Evolutionary conservation across 257 asterid genomes (phyloP), one percentile per base, ranked within the genome.

Genomic region (Forsythia suspensa): DNA sequence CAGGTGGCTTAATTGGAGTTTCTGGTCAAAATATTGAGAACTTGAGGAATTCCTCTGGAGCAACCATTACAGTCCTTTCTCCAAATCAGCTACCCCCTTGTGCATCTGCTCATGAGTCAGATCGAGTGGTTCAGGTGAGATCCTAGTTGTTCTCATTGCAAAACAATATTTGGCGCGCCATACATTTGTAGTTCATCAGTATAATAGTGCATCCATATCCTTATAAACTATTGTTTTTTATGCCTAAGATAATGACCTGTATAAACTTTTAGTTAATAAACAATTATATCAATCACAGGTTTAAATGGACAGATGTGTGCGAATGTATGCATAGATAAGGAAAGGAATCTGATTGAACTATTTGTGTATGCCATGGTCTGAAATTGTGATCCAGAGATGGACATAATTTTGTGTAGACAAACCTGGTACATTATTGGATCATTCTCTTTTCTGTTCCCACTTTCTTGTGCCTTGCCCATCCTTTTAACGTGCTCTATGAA

Each of bases 51-150:
- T 82, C 92, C 43, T 92, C 98, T 1, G 98, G 95, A 76, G 97
- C 97, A 72, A 82, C 85, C 65, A 87, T 96, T 77, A 82, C 92
- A n/a, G 92, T 96, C 88, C 95, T 89, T 81, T 89, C 97, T 79
- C 97, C 94, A 77, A 91, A 85, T 80, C 98, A 96, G 87, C 72
- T 96, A 82, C 97, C 99, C 79, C 90, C 96, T 37, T 94, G 97
- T 89, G 99, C 99, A 59, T 91, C 98, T 52, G 95, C 95, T 20
- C 95, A 92, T 77, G 99, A 96, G 84, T 89, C 98, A 59, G 99
- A 92, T 82, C 93, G 97, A 81, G 95, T 94, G 80, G 97, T 92
- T 44, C 98, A 96, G 97, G 99, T 96, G 75, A 76, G 87, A 73
- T 71, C 42, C 9, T 46, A 16, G 70, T 73, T 44, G 63, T 74